Percentiles rank a stretch among this genome's conserved stretches.
phyloP scores from a whole-genome alignment of 495 filamentous ascomycete species.

The Alectoria sarmentosa region DNA sequence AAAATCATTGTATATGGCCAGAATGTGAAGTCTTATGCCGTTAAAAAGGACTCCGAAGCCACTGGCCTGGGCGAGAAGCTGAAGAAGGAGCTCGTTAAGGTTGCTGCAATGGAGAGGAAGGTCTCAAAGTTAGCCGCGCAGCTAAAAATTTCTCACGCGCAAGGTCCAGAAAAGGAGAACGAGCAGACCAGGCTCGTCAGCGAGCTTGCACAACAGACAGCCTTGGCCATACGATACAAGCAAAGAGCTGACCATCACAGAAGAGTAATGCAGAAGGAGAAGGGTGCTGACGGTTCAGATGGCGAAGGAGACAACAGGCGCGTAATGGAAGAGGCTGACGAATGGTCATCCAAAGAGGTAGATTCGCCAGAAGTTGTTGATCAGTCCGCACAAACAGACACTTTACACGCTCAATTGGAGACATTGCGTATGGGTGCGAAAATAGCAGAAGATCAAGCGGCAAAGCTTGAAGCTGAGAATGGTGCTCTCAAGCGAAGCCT shows the following conservation, averaged over 20 bases:
- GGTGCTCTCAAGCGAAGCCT: slow-evolving; percentile 44
- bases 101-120: slow-evolving; percentile 45
- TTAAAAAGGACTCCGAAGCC: slow-evolving; percentile 79
- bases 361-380: background rate
- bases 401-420: slow-evolving; percentile 34
- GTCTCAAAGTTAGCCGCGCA: slow-evolving; percentile 54
- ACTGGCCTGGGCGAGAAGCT: slow-evolving; percentile 64
- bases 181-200: slow-evolving; percentile 46
- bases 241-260: slow-evolving; percentile 54
- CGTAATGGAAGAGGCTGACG: background rate
- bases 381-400: background rate
- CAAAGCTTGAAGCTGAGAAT: slow-evolving; percentile 52
- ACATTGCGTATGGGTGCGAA: slow-evolving; percentile 47
- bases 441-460: slow-evolving; percentile 59
- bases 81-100: slow-evolving; percentile 53
- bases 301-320: slow-evolving; percentile 35
- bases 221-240: slow-evolving; percentile 60
- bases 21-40: slow-evolving; percentile 80
- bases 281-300: slow-evolving; percentile 39
- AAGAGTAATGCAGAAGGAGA: slow-evolving; percentile 40
- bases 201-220: slow-evolving; percentile 59
- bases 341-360: background rate
- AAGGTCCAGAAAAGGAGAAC: slow-evolving; percentile 30
- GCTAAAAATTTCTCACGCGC: slow-evolving; percentile 31
- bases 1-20: slow-evolving; percentile 73